Evolutionary conservation across 106 monocot species (phyloP).

Genomic region (Phalaenopsis equestris): DNA sequence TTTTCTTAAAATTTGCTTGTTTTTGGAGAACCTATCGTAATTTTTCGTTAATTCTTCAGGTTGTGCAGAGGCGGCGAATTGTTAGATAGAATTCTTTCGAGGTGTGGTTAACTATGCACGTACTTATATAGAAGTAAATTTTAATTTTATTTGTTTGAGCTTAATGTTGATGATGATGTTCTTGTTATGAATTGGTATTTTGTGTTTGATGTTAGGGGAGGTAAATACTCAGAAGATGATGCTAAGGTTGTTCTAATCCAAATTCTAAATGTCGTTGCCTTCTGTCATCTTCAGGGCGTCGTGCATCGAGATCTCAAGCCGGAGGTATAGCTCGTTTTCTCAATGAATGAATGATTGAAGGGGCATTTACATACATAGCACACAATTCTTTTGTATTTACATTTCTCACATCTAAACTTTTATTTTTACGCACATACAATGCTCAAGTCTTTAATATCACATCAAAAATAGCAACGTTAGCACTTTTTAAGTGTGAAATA

Average conservation of each 20-base stretch:
- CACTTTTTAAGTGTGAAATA: too few species aligned
- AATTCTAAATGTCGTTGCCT: constrained; percentile 71
- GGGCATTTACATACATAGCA: too few species aligned
- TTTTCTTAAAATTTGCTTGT: not conserved
- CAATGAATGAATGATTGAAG: too few species aligned
- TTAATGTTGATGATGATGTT: not conserved
- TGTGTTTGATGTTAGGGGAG: constrained; percentile 52
- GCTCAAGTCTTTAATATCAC: too few species aligned
- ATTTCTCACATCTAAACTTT: too few species aligned
- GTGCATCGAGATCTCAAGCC: constrained; percentile 98
- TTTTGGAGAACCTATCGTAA: not conserved
- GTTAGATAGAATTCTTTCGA: constrained; percentile 79
- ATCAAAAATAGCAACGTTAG: too few species aligned
- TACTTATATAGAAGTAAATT: not conserved
- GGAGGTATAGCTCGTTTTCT: constrained; percentile 41
- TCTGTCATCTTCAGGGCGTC: constrained; percentile 97
- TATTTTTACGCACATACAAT: too few species aligned
- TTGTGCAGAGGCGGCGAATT: constrained; percentile 96
- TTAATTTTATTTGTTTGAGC: not conserved
- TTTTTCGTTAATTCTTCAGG: constrained; percentile 26
- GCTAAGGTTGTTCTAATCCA: constrained; percentile 80
- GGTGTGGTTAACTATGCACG: constrained; percentile 28
- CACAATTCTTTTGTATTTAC: too few species aligned
- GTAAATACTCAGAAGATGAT: constrained; percentile 90
- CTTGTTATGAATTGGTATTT: not conserved